Base-by-base conservation (phyloP, 495 filamentous ascomycete species). In the Trichoderma reesei region DNA sequence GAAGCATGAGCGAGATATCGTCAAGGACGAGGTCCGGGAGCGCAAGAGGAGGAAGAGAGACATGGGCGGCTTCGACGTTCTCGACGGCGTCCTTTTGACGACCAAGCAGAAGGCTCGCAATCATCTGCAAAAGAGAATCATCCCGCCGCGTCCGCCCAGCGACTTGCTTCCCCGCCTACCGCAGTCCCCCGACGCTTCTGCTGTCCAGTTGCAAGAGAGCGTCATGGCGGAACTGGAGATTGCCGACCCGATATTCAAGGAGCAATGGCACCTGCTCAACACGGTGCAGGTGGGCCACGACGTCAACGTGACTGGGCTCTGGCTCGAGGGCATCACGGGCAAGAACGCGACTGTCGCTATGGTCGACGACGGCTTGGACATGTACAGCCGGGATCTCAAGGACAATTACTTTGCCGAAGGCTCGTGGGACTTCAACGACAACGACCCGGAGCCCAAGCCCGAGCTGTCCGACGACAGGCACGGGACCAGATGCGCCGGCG, bases 221-320 rank as follows among this genome's bases (percentile, higher is more conserved):
- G 78, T 96, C 37, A 83, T 85, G 33, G 69, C 79, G 18, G 75
- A 79, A 0, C 79, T 98, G 26, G 80, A 77, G 3, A 98, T 98
- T 68, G 76, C 75, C 20, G 94, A 98, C 70, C 94, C 94, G 20
- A 94, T 96, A 37, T 98, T 97, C 75, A 75, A 81, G 16, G 88
- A 94, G 51, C 94, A 98, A 73, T 98, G 94, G 94, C 94, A 98
- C 83, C 78, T 98, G 13, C 88, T 86, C 76, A 98, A 98, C 72
- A 80, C 87, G 1, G 70, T 88, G 9, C 86, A 96, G 70, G 70
- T 84, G 14, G 93, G 92, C 13, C 90, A 98, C 74, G 93, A 98
- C 73, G 81, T 98, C 54, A 98, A 98, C 71, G 92, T 98, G 38
- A 94, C 92, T 2, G 91, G 86, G 38, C 75, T 97, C 18, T 98